Conservation (phyloP, 148 eudicot species). For the Simmondsia chinensis region DNA sequence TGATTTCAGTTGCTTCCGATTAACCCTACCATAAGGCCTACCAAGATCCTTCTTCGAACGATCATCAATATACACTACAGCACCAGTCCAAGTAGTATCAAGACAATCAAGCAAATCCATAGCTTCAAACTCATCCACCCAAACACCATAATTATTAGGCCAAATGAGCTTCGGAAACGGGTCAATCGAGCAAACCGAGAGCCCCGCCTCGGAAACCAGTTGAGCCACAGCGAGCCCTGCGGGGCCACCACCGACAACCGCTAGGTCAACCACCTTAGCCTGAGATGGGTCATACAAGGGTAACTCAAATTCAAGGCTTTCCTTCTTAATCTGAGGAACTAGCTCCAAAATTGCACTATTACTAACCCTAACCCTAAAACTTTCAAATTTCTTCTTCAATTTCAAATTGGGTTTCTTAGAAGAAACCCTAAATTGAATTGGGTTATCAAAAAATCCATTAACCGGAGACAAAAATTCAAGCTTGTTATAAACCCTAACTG, state of each 20-base stretch:
- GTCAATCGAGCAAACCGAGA: constrained; percentile 88
- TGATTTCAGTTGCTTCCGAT: constrained; percentile 77
- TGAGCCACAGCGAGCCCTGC: constrained; percentile 97
- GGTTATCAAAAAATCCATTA: constrained; percentile 51
- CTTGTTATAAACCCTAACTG: constrained; percentile 66
- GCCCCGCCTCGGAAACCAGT: constrained; percentile 86
- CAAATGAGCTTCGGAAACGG: constrained; percentile 88
- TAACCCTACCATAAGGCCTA: constrained; percentile 96
- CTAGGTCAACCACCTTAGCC: constrained; percentile 59
- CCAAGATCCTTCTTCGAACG: constrained; percentile 50
- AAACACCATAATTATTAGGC: constrained; percentile 99
- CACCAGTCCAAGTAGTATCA: constrained; percentile 96
- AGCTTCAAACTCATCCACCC: constrained; percentile 99
- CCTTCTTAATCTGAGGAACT: constrained; percentile 78
- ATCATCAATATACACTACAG: constrained; percentile 70
- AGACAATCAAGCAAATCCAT: constrained; percentile 97
- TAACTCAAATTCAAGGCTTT: constrained; percentile 87
- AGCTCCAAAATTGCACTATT: constrained; percentile 75
- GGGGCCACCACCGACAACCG: constrained; percentile 96
- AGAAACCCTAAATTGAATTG: constrained; percentile 25
- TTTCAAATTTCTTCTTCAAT: constrained; percentile 15
- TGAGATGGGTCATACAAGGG: constrained; percentile 87
- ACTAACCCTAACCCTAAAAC: constrained; percentile 37
- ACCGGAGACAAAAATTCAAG: constrained; percentile 62
- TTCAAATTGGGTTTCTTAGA: constrained; percentile 25